phyloP scores from a whole-genome alignment of 306 rosid species.

The Trifolium repens region DNA sequence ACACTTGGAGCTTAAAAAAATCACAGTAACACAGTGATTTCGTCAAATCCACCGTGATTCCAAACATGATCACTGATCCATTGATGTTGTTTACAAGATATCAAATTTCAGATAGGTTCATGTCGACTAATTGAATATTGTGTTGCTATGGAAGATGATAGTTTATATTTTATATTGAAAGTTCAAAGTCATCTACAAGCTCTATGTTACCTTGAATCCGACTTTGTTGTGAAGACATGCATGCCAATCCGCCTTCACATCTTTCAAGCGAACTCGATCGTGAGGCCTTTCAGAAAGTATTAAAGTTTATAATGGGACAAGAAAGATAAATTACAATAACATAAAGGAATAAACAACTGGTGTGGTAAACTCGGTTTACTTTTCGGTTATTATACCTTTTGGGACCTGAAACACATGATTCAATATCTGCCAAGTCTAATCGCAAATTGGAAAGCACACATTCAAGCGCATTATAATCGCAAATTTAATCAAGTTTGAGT shows the following conservation, averaged over 20 bases:
- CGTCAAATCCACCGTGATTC: no score
- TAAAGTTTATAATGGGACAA: background rate
- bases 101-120: no score
- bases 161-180: no score
- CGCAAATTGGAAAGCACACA: constrained; percentile 16
- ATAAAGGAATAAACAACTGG: background rate
- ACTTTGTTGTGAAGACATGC: constrained; percentile 71
- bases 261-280: constrained; percentile 73
- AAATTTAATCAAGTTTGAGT: no score
- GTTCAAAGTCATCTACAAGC: background rate
- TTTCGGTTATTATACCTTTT: constrained; percentile 54
- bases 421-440: constrained; percentile 64
- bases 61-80: no score
- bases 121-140: no score
- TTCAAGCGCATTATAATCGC: no score
- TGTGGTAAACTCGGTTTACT: background rate
- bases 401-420: constrained; percentile 78
- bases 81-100: no score
- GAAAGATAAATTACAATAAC: background rate
- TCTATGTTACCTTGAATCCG: constrained; percentile 67
- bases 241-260: constrained; percentile 75
- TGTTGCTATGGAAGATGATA: no score
- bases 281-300: constrained; percentile 57
- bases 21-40: no score
- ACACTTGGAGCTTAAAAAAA: no score